Evolutionary conservation across 129 eudicot species (phyloP).

Genomic region (Deinandra increscens): DNA sequence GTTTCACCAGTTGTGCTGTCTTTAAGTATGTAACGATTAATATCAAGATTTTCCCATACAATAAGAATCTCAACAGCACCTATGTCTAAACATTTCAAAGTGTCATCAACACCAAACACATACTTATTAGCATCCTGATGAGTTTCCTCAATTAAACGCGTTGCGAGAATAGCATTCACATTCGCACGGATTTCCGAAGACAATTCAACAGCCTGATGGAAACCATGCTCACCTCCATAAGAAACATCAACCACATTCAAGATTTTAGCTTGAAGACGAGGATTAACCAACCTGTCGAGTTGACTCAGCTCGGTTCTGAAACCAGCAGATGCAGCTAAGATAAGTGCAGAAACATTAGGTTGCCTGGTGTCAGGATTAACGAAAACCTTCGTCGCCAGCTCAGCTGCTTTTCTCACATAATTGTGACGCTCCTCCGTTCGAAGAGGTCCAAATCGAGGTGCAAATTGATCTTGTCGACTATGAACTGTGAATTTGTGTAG

Average conservation of each 20-base stretch:
- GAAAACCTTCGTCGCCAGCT: constrained; percentile 35
- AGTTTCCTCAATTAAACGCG: constrained; percentile 30
- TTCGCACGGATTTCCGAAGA: constrained; percentile 35
- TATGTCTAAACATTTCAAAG: constrained; percentile 30
- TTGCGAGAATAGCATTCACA: constrained; percentile 35
- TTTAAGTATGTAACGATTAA: constrained; percentile 24
- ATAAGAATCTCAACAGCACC: constrained; percentile 38
- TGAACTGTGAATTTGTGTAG: constrained; percentile 35
- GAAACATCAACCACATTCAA: constrained; percentile 19
- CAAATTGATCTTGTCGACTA: constrained; percentile 32
- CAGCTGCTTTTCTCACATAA: constrained; percentile 33
- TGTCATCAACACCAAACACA: constrained; percentile 35
- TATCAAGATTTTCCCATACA: constrained; percentile 38
- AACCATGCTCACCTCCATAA: constrained; percentile 27
- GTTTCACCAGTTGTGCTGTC: constrained; percentile 29
- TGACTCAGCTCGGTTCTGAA: constrained; percentile 37
- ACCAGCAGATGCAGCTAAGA: constrained; percentile 37
- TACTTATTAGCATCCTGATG: constrained; percentile 34
- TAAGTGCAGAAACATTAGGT: constrained; percentile 37
- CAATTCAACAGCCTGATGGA: constrained; percentile 33
- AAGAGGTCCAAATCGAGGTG: constrained; percentile 31
- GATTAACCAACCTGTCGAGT: constrained; percentile 37
- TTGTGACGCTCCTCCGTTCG: constrained; percentile 41
- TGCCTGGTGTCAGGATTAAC: constrained; percentile 35
- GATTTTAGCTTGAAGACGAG: constrained; percentile 35